Evolutionary conservation across 306 rosid species (phyloP).

Genomic region (Rosa persica): DNA sequence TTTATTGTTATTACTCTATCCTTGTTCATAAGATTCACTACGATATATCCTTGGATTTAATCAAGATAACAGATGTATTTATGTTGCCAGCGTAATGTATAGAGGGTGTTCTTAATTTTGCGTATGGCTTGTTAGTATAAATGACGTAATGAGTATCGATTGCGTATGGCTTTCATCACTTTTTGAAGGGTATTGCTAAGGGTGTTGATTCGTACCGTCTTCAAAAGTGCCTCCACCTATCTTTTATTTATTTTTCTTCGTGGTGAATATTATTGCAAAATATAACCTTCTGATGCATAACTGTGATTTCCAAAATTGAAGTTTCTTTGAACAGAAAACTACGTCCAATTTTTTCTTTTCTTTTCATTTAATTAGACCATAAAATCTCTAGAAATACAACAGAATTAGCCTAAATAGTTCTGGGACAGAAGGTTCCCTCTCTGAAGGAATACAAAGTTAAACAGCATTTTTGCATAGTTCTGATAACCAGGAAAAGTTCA

Average conservation of each 20-base stretch:
- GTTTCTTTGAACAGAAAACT: not conserved
- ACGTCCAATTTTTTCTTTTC: not conserved
- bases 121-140: too few relatives aligned
- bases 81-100: not conserved
- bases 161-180: not conserved
- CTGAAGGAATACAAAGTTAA: not conserved
- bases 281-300: not conserved
- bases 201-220: not conserved
- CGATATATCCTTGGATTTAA: not conserved
- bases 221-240: not conserved
- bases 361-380: constrained; percentile 14
- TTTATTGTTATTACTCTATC: not conserved
- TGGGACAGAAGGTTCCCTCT: constrained; percentile 7
- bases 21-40: not conserved
- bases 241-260: not conserved
- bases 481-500: not conserved
- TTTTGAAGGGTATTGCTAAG: not conserved
- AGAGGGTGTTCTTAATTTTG: not conserved
- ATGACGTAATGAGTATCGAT: not conserved
- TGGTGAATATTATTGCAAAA: not conserved
- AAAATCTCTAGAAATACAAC: constrained; percentile 1
- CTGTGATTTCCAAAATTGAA: not conserved
- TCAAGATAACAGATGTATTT: not conserved
- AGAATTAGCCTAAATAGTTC: constrained; percentile 18
- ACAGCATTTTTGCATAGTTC: not conserved